phyloP scores from a whole-genome alignment of 495 filamentous ascomycete species.

The Aspergillus sclerotioniger region DNA sequence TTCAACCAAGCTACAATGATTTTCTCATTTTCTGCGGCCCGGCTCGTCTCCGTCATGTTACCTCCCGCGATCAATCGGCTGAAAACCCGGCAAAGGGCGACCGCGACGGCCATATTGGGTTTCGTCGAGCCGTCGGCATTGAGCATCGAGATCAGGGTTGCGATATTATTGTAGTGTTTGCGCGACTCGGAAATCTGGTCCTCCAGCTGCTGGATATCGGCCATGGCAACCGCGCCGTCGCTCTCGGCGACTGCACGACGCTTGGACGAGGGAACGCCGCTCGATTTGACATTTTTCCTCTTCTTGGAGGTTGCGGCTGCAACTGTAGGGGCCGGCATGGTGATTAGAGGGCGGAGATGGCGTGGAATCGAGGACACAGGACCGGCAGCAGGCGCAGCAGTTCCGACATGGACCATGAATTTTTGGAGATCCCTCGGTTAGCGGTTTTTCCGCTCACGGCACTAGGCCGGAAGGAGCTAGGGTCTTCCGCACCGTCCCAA shows the following conservation, averaged over 20 bases:
- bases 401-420: slow-evolving; percentile 22
- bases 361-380: slow-evolving; percentile 1
- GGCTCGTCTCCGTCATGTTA: slow-evolving; percentile 59
- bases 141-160: slow-evolving; percentile 62
- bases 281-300: slow-evolving; percentile 40
- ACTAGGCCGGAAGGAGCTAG: slow-evolving; percentile 72
- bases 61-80: slow-evolving; percentile 77
- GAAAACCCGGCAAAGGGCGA: slow-evolving; percentile 88
- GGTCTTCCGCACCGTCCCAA: slow-evolving; percentile 84
- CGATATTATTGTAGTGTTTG: slow-evolving; percentile 91
- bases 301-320: slow-evolving; percentile 37
- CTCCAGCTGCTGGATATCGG: slow-evolving; percentile 68
- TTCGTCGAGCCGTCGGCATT: slow-evolving; percentile 44
- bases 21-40: slow-evolving; percentile 66
- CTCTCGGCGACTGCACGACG: slow-evolving; percentile 45
- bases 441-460: slow-evolving; percentile 45
- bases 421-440: slow-evolving; percentile 36
- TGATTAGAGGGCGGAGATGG: slow-evolving; percentile 10
- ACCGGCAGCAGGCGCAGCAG: slow-evolving; percentile 21
- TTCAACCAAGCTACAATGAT: slow-evolving; percentile 78
- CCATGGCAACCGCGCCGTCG: slow-evolving; percentile 48
- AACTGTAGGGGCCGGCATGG: slow-evolving; percentile 32
- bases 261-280: slow-evolving; percentile 38
- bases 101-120: slow-evolving; percentile 59
- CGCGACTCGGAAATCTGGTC: slow-evolving; percentile 76